Evolutionary conservation across 2,329 filamentous ascomycete genomes (phyloP).

Genomic region (Neodidymelliopsis sp.): DNA sequence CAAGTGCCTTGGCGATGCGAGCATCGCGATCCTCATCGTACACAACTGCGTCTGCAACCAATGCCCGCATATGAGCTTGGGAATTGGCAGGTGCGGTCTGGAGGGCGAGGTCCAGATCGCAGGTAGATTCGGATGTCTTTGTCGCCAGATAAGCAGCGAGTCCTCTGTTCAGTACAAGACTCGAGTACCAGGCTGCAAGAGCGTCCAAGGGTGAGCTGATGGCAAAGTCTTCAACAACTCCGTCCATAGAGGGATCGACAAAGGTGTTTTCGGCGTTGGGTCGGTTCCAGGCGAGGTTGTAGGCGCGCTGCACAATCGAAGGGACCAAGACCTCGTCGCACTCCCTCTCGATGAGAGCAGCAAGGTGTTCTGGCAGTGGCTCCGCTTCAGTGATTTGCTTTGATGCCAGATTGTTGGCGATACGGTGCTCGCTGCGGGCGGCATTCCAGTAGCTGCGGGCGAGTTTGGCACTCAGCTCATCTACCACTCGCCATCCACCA

Average conservation of each 20-base stretch:
- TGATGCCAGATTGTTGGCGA: constrained; percentile 46
- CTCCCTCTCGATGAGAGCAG: constrained; percentile 76
- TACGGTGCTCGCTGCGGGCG: constrained; percentile 70
- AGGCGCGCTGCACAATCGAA: constrained; percentile 80
- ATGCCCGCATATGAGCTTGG: constrained; percentile 66
- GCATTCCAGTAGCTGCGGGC: constrained; percentile 82
- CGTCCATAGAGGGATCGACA: constrained; percentile 76
- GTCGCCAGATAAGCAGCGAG: constrained; percentile 69
- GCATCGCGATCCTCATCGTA: constrained; percentile 60
- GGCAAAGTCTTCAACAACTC: constrained; percentile 83
- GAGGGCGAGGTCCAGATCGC: constrained; percentile 72
- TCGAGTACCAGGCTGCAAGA: constrained; percentile 90
- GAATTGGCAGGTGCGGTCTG: constrained; percentile 80
- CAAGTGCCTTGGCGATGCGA: constrained; percentile 61
- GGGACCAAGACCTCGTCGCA: constrained; percentile 83
- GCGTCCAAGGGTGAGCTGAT: constrained; percentile 89
- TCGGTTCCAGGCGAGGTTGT: constrained; percentile 88
- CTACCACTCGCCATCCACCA: constrained; percentile 68
- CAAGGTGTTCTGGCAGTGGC: constrained; percentile 77
- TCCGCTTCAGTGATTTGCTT: constrained; percentile 63
- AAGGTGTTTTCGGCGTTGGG: constrained; percentile 73
- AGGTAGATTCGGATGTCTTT: constrained; percentile 57
- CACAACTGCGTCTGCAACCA: constrained; percentile 66
- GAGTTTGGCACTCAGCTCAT: constrained; percentile 74
- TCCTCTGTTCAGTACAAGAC: constrained; percentile 72